Evolutionary conservation across 371 early-diverging fungal genomes (phyloP).

Genomic region (Apophysomyces ossiformis): DNA sequence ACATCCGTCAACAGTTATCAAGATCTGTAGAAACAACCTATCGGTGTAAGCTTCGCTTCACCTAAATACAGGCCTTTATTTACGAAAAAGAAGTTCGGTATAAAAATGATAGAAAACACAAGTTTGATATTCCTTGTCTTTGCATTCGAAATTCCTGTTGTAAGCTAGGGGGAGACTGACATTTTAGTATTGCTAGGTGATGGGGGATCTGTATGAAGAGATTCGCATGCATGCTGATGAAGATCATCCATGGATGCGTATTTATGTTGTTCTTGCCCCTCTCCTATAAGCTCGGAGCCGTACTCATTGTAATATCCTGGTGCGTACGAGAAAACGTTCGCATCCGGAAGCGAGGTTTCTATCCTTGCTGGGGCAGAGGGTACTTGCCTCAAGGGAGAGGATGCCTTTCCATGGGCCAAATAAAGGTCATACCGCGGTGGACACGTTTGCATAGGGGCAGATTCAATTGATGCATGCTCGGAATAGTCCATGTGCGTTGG

Average conservation of each 20-base stretch:
- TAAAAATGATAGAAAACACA: neutral
- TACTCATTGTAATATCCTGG: neutral
- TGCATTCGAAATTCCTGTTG: neutral
- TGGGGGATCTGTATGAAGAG: neutral
- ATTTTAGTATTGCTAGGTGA: neutral
- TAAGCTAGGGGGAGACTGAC: neutral
- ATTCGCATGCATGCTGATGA: neutral
- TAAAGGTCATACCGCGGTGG: neutral
- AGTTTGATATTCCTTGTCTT: neutral
- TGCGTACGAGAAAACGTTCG: neutral
- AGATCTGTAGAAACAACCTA: neutral
- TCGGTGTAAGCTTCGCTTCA: neutral
- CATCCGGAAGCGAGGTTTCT: neutral
- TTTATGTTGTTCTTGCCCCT: neutral
- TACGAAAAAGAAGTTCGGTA: neutral
- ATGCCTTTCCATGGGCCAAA: neutral
- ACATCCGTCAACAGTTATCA: constrained; percentile 8
- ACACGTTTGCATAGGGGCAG: neutral
- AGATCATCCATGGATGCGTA: neutral
- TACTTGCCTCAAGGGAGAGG: neutral
- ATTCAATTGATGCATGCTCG: neutral
- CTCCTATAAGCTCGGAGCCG: neutral
- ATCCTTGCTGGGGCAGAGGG: neutral
- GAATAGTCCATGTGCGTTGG: neutral
- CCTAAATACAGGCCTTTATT: neutral